Base-by-base conservation (phyloP, 2,329 filamentous ascomycete species). In the Ophiosphaerella korrae region DNA sequence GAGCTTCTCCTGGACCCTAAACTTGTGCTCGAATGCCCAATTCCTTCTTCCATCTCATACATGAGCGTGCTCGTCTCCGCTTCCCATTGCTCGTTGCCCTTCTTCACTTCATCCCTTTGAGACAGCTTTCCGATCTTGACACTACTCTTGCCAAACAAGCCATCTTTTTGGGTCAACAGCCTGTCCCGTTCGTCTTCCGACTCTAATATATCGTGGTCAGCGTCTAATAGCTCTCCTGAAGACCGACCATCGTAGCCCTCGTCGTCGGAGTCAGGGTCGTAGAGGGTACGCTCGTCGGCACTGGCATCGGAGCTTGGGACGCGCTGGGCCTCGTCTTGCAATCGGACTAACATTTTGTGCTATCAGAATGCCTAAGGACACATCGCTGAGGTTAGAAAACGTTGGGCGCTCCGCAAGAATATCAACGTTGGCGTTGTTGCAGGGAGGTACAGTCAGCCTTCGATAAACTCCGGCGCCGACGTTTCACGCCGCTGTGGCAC, bases 11-110 rank as follows among this genome's bases (percentile, higher is more conserved):
- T 64, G 23, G 68, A 71, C 24, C 55, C 52, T 13, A 72, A 48
- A 33, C 61, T 68, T n/a, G 62, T 53, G 40, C 57, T 86, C 77
- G 78, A 89, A 53, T 82, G 85, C 66, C 88, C 82, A 2, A 81
- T 83, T 1, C 91, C 90, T 68, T 92, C 88, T 73, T 97, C 92
- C 88, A 93, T 90, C 75, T 94, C 89, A 71, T 90, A 92, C 87
- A 96, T 90, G 65, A 95, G 78, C 71, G 87, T 84, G 33, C 88
- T 87, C 59, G 90, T 85, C 67, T 90, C 88, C 48, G 86, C 86
- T 53, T 85, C 73, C 23, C 57, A 51, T 16, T 58, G 58, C 48
- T 77, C 77, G 81, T 80, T 75, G 52, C 68, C 58, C 52, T 66
- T 57, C 37, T 58, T 65, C 53, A 67, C 63, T 46, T 60, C 57